Conservation (phyloP, 306 rosid species). For the Cicer yamashitae region DNA sequence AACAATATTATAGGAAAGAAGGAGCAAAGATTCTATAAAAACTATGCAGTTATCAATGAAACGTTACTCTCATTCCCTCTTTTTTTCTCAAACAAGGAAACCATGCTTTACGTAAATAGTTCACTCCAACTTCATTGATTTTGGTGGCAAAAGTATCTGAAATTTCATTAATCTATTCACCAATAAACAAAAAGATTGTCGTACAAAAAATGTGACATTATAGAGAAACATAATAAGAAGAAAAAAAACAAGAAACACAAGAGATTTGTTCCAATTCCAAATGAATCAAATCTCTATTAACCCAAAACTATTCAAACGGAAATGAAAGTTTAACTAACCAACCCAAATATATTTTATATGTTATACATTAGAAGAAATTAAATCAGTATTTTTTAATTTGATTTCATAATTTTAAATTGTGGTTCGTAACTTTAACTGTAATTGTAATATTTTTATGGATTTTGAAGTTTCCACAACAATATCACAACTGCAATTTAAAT, state of each 20-base stretch:
- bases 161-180: conserved; percentile 54
- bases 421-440: too few species aligned
- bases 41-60: conserved; percentile 45
- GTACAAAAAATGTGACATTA: conserved; percentile 39
- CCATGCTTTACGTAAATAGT: neutral
- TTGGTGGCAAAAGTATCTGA: conserved; percentile 50
- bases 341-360: conserved; percentile 42
- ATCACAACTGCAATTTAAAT: too few species aligned
- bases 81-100: conserved; percentile 4
- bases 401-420: too few species aligned
- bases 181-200: conserved; percentile 28
- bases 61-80: conserved; percentile 48
- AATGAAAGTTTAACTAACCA: conserved; percentile 33
- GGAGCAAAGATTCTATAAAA: too few species aligned
- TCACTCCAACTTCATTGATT: conserved; percentile 38
- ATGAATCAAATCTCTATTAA: conserved; percentile 42
- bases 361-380: conserved; percentile 38
- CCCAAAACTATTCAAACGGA: conserved; percentile 38
- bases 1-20: too few species aligned
- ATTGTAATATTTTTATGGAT: too few species aligned
- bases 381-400: neutral
- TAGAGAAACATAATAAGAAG: neutral
- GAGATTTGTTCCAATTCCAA: conserved; percentile 8
- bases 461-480: too few species aligned
- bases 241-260: conserved; percentile 10